Evolutionary conservation across 495 filamentous ascomycete genomes (phyloP), one percentile per base, ranked within the genome.

Genomic region (Xylaria castorea): DNA sequence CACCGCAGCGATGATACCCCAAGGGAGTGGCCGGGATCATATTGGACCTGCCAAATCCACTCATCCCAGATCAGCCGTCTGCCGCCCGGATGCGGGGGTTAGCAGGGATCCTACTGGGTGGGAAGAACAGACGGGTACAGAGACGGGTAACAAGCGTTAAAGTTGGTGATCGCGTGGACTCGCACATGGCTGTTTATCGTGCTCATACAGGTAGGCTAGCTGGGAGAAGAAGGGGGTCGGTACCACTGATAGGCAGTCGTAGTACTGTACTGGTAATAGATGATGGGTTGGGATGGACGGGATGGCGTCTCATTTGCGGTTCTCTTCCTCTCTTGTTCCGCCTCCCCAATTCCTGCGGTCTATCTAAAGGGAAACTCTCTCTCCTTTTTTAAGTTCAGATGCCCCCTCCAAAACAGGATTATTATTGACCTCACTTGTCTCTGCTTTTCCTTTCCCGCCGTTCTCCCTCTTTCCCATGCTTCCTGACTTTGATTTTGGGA

Each of bases 31-130:
- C 27, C 27, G 51, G 55, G 55, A 36, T 34, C 30, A 18, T 22
- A 51, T 34, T 14, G 25, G 62, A 67, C 70, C 70, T 67, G 70
- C 70, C 62, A 61, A 72, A 72, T 67, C 63, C 70, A 67, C 70
- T 22, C 34, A 48, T n/a, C 61, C 63, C 62, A 63, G 60, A 63
- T 20, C 51, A 51, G 20, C 62, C 63, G 62, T 38, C 40, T 66
- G 58, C 58, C 58, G 58, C 58, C 58, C 32, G 58, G 32, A 61
- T 61, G 58, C 32, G 55, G 55, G 58, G 61, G 61, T 44, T 20
- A 22, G 61, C 61, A 42, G 61, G 58, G 36, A 64, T 44, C 5
- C n/a, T 16, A 25, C 61, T 42, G 53, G 53, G 27, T 18, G 53
- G 53, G 53, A 57, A 18, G 53, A 32, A 57, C 53, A 57, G 53